A percentile compares a stretch with the other conserved stretches of the same genome.
Evolutionary conservation across 495 filamentous ascomycete species (phyloP).

Genomic region (Physcia stellaris): DNA sequence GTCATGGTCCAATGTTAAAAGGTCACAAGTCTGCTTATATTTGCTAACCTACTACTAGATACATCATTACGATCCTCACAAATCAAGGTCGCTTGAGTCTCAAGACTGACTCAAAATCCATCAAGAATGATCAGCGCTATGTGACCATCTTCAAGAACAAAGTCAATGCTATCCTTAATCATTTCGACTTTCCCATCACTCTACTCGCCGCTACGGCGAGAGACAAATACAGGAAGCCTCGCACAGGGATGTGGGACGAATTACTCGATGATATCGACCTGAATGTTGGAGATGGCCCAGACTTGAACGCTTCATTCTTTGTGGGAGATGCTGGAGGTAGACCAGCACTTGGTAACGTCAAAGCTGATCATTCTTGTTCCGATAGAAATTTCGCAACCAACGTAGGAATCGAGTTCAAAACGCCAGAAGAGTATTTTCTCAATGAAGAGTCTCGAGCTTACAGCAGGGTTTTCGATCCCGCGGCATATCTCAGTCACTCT

Average conservation of each 20-base stretch:
- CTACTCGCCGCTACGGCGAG: constrained; percentile 75
- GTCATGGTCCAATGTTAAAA: constrained; percentile 1
- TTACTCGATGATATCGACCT: constrained; percentile 62
- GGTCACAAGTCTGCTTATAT: neutral
- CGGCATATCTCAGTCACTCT: constrained; percentile 27
- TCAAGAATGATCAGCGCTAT: constrained; percentile 48
- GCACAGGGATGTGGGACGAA: constrained; percentile 82
- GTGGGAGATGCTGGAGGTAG: constrained; percentile 80
- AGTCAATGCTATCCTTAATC: constrained; percentile 48
- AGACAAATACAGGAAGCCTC: constrained; percentile 75
- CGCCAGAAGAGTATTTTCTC: constrained; percentile 86
- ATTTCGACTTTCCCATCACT: constrained; percentile 62
- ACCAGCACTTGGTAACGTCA: constrained; percentile 18
- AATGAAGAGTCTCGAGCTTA: constrained; percentile 47
- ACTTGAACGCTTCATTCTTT: constrained; percentile 60
- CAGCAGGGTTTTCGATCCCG: constrained; percentile 52
- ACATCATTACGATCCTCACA: constrained; percentile 62
- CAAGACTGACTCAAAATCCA: constrained; percentile 54
- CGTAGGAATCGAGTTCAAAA: constrained; percentile 62
- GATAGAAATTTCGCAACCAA: constrained; percentile 79
- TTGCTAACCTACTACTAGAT: constrained; percentile 33
- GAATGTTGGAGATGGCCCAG: constrained; percentile 41
- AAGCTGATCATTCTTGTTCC: constrained; percentile 60
- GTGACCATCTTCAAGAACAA: constrained; percentile 69
- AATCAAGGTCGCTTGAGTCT: constrained; percentile 78